Base-by-base conservation (phyloP, 1,139 yeast genomes). In the Scheffersomyces titani region DNA sequence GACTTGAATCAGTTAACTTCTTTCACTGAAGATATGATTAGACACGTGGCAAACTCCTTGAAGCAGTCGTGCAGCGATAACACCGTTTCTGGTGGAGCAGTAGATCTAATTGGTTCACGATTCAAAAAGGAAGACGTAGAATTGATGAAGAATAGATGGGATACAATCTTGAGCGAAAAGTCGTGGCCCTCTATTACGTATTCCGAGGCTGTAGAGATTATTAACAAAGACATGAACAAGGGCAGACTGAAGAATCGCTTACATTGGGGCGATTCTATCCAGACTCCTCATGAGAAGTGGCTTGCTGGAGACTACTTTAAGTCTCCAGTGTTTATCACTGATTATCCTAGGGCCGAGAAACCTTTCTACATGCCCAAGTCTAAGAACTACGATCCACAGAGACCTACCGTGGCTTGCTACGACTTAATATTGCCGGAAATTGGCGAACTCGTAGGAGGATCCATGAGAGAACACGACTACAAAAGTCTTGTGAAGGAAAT, bases 381-480 rank as follows among this genome's bases (percentile, higher is more conserved):
- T 5, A 71, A 70, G 40, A 55, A 62, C 0, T 70, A 63, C 30
- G 71, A 76, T 47, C 64, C 70, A 0, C 75, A 74, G 18, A 69
- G 64, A 13, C 77, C 81, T 3, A 92, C 97, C 0, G 98, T 91
- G 3, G 97, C 91, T 0, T 93, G 98, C 67, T 94, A 86, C 69
- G 99, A 96, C 68, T 78, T 94, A 55, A 75, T 94, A 6, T 84
- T 93, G 21, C 99, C 99, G 0, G 93, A 88, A 36, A 83, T 94
- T 60, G 99, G 99, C n/a, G 99, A 94, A 69, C 77, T 94, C n/a
- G 87, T 92, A 3, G 99, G 99, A 1, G 99, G 99, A 0, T 92
- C 97, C 1, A 64, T 96, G 60, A 90, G 99, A 71, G 97, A 94
- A 65, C 91, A 90, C 66, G 74, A 84, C 60, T 75, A 84, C 58